A percentile compares a stretch with the other conserved stretches of the same genome.
These are phyloP conservation scores for Pseudoscleropodium purum DNA, from an alignment of 225 moss, liverwort and hornwort genomes.

Conservation along the genomic window DNA sequence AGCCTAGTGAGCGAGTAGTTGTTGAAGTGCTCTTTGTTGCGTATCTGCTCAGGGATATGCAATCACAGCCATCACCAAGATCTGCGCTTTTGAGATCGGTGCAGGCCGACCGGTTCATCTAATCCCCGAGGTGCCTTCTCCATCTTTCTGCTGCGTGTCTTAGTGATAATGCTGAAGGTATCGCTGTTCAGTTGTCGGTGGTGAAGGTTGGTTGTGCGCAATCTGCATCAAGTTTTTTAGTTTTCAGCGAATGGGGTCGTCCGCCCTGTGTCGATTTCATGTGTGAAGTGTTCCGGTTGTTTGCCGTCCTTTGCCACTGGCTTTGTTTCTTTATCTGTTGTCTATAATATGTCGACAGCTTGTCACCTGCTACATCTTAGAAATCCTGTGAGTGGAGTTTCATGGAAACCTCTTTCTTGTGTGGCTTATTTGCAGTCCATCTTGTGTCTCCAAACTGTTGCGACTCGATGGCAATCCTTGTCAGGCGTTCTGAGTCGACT, in stretches of 20 bases:
- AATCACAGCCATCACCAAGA: constrained; percentile 84
- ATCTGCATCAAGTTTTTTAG: not conserved
- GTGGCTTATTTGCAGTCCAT: not conserved
- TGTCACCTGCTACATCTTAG: not conserved
- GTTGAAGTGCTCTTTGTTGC: not conserved
- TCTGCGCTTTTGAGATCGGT: constrained; percentile 75
- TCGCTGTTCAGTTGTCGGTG: not conserved
- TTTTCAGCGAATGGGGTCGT: not conserved
- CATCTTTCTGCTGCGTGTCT: not conserved
- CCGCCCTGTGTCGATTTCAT: not conserved
- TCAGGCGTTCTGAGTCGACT: not conserved
- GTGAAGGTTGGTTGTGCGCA: not conserved
- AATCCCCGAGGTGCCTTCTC: constrained; percentile 53
- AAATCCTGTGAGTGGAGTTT: not conserved
- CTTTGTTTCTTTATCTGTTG: not conserved
- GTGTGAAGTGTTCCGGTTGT: not conserved
- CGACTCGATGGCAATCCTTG: not conserved
- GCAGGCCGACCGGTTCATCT: constrained; percentile 64
- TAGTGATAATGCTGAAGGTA: not conserved
- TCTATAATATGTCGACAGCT: not conserved
- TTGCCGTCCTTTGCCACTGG: not conserved
- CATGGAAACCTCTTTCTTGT: not conserved
- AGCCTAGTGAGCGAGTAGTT: not conserved
- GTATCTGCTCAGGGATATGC: constrained; percentile 64
- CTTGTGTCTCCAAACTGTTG: not conserved